phyloP scores from a whole-genome alignment of 1,139 yeast genomes.

The Spencermartinsiella ligniputridi region DNA sequence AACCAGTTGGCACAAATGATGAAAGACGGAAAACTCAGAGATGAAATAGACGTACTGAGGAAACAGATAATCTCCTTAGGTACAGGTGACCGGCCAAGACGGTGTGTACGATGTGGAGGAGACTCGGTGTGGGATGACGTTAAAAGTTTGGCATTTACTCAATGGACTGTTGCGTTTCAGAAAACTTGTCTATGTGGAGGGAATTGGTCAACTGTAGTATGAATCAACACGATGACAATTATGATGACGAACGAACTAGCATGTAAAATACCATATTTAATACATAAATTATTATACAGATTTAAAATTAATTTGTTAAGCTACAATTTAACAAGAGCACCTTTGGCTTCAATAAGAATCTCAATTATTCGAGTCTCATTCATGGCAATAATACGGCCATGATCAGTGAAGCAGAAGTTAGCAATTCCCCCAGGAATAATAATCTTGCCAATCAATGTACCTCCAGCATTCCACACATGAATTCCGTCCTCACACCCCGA shows the following conservation, averaged over 20 bases:
- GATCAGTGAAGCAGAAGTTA: slow-evolving; percentile 22
- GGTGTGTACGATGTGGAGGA: slow-evolving; percentile 67
- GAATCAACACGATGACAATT: no score
- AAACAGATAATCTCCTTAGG: slow-evolving; percentile 29
- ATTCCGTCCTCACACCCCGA: slow-evolving; percentile 30
- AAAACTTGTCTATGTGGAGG: slow-evolving; percentile 80
- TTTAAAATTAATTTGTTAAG: no score
- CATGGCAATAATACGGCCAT: not conserved
- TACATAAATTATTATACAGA: no score
- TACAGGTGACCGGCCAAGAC: slow-evolving; percentile 34
- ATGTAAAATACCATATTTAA: no score
- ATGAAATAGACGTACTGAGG: slow-evolving; percentile 29
- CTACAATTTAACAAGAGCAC: slow-evolving; percentile 1
- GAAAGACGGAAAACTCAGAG: slow-evolving; percentile 4
- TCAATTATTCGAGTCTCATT: slow-evolving; percentile 1
- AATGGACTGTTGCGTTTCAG: slow-evolving; percentile 73
- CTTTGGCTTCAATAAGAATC: not conserved
- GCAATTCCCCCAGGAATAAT: slow-evolving; percentile 25
- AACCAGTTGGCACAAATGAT: slow-evolving; percentile 7
- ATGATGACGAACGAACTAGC: no score
- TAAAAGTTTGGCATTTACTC: slow-evolving; percentile 36
- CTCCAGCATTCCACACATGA: slow-evolving; percentile 29
- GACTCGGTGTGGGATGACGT: slow-evolving; percentile 43
- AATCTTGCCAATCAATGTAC: slow-evolving; percentile 27
- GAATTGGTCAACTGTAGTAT: slow-evolving; percentile 61